These are phyloP conservation scores for Escovopsis sp. DNA, from an alignment of 2,329 filamentous ascomycete species.

Conservation along the genomic window DNA sequence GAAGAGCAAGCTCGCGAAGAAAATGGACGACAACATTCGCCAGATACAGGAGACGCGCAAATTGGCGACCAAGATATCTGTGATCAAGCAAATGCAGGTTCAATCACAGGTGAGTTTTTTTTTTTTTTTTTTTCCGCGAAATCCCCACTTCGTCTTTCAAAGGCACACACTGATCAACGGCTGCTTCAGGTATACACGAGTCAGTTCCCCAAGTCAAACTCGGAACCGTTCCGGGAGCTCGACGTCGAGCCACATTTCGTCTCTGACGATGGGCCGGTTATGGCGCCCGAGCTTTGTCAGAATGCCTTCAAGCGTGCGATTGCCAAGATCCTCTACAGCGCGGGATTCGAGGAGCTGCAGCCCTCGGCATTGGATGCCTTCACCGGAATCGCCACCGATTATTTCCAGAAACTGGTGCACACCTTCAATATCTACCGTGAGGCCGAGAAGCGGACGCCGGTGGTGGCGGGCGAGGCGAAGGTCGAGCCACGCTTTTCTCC, in stretches of 20 bases:
- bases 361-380: constrained; percentile 83
- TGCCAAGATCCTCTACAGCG: constrained; percentile 88
- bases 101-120: constrained; percentile 68
- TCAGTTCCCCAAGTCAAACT: constrained; percentile 93
- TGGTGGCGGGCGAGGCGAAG: constrained; percentile 12
- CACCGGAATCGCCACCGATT: constrained; percentile 79
- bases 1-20: constrained; percentile 57
- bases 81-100: constrained; percentile 99
- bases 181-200: constrained; percentile 72
- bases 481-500: constrained; percentile 56
- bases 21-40: constrained; percentile 78
- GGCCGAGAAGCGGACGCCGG: constrained; percentile 55
- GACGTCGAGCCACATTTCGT: constrained; percentile 84
- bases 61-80: constrained; percentile 86
- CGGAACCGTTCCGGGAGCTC: constrained; percentile 71
- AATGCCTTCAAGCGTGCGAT: constrained; percentile 80
- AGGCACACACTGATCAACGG: neutral
- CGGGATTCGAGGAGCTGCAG: constrained; percentile 93
- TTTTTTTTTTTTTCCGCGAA: neutral
- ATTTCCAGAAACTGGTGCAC: constrained; percentile 69
- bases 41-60: constrained; percentile 97
- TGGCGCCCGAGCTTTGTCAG: constrained; percentile 69
- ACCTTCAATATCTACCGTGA: constrained; percentile 76
- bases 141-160: neutral
- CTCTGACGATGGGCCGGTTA: constrained; percentile 75